These are phyloP conservation scores for Alternaria novae-zelandiae DNA, from an alignment of 2,329 filamentous ascomycete species.

Conservation along the genomic window DNA sequence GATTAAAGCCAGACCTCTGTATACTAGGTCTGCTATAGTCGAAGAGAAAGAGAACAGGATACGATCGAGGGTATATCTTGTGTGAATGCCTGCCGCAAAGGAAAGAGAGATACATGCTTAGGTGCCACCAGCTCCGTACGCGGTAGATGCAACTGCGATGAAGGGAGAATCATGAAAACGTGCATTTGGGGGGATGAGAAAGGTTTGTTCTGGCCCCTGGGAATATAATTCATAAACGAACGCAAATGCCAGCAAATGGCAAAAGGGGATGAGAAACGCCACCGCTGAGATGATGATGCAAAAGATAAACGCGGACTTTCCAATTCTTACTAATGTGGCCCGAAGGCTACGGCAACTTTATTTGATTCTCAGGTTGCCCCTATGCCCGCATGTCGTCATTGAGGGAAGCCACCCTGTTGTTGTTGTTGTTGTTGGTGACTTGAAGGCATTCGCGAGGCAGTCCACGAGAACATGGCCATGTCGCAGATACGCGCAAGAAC, in stretches of 20 bases:
- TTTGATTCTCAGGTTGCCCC: neutral
- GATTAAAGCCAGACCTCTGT: neutral
- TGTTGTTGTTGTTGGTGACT: slow-evolving; percentile 4
- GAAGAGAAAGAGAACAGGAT: slow-evolving; percentile 5
- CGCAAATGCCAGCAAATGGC: neutral
- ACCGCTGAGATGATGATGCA: slow-evolving; percentile 10
- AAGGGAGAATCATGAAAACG: neutral
- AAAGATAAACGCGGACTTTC: neutral
- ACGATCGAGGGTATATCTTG: slow-evolving; percentile 18
- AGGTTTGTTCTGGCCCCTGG: neutral
- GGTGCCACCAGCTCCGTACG: slow-evolving; percentile 11
- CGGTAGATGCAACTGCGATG: slow-evolving; percentile 1
- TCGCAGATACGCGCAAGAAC: slow-evolving; percentile 57
- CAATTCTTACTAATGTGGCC: neutral
- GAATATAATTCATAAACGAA: slow-evolving; percentile 11
- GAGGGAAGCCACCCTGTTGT: slow-evolving; percentile 1
- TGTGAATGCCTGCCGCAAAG: slow-evolving; percentile 11
- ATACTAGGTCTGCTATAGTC: neutral
- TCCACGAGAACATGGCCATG: slow-evolving; percentile 57
- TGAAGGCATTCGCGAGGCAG: slow-evolving; percentile 30
- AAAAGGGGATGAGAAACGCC: neutral
- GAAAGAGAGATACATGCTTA: slow-evolving; percentile 1
- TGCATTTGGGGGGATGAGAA: neutral
- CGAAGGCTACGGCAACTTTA: neutral
- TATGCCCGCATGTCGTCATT: slow-evolving; percentile 1